Evolutionary conservation across 2,329 filamentous ascomycete genomes (phyloP).

Genomic region (Ophiognomonia clavigignenti-juglandacearum): DNA sequence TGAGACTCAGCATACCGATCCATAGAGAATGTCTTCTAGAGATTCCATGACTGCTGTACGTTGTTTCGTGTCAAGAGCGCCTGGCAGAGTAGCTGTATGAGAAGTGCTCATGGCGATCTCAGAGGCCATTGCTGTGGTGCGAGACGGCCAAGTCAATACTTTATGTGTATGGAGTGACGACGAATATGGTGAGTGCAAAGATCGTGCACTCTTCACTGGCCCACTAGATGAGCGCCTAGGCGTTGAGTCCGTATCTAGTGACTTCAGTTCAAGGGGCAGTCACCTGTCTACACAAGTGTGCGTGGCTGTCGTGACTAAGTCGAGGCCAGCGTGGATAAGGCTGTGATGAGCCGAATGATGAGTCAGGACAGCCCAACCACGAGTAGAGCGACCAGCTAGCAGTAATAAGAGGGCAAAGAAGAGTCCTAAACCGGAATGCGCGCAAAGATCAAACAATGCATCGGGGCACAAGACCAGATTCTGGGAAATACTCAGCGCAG

Average conservation of each 20-base stretch:
- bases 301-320: slow-evolving; percentile 2
- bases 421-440: background rate
- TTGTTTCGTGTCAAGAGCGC: slow-evolving; percentile 21
- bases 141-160: no score
- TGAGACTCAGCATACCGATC: slow-evolving; percentile 66
- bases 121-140: slow-evolving; percentile 10
- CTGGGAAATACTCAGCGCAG: slow-evolving; percentile 5
- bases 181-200: no score
- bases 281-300: no score
- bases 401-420: background rate
- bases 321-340: slow-evolving; percentile 1
- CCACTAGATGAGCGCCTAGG: no score
- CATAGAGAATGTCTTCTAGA: slow-evolving; percentile 81
- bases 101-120: slow-evolving; percentile 8
- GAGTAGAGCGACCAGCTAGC: slow-evolving; percentile 1
- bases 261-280: no score
- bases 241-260: no score
- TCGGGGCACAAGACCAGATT: no score
- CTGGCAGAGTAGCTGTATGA: slow-evolving; percentile 2
- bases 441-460: background rate
- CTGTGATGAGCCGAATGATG: slow-evolving; percentile 10
- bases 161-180: no score
- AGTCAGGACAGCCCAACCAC: slow-evolving; percentile 13
- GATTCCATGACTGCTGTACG: slow-evolving; percentile 56
- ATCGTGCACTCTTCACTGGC: no score